phyloP scores from a whole-genome alignment of 2,329 filamentous ascomycete species.

The Botrytis medusae region DNA sequence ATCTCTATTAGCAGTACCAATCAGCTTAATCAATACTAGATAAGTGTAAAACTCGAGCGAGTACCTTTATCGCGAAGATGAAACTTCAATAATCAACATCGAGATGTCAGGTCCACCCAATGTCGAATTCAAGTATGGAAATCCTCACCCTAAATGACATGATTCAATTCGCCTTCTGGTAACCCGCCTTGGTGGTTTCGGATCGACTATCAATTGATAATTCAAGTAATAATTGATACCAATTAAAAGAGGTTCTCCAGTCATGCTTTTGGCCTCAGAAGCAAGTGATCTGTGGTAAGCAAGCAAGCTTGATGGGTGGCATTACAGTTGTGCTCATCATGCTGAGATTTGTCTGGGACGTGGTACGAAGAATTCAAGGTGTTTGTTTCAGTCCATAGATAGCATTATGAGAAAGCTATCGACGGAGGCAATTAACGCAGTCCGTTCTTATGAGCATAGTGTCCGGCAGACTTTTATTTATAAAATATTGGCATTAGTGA shows the following conservation, averaged over 20 bases:
- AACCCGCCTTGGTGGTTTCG: neutral
- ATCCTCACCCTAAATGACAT: neutral
- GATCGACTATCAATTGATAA: neutral
- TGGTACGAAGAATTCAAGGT: neutral
- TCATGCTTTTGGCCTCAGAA: neutral
- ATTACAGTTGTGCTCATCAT: neutral
- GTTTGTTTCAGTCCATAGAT: neutral
- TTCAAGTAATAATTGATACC: too few relatives aligned
- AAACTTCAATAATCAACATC: neutral
- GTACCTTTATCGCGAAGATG: neutral
- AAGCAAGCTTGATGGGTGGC: neutral
- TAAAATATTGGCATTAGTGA: neutral
- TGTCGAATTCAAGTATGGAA: neutral
- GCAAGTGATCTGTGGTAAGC: too few relatives aligned
- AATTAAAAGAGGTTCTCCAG: neutral
- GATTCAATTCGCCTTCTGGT: neutral
- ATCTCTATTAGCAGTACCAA: rapidly evolving
- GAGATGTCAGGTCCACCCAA: too few relatives aligned
- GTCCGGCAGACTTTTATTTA: neutral
- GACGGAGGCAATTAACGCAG: too few relatives aligned
- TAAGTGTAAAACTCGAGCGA: neutral
- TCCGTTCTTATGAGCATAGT: neutral
- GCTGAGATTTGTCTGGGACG: neutral
- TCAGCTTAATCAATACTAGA: neutral
- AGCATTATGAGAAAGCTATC: neutral